Percentiles rank a stretch among this genome's conserved stretches.
These are phyloP conservation scores for Backusella circina DNA, from an alignment of 192 early-diverging fungal genomes.

Conservation along the genomic window DNA sequence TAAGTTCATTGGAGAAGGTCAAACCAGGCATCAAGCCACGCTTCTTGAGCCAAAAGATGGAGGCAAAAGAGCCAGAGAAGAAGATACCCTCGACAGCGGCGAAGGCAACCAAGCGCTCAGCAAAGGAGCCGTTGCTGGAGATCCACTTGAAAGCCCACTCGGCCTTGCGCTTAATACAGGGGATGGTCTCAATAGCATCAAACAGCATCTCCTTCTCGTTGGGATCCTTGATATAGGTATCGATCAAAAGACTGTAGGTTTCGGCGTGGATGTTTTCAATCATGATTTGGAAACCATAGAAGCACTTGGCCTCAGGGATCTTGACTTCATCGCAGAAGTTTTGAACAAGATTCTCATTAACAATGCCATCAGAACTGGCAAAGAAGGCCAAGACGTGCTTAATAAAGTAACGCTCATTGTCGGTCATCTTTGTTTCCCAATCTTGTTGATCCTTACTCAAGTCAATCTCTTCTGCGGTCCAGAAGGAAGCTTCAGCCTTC, in stretches of 20 bases:
- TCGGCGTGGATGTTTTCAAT: slow-evolving; percentile 97
- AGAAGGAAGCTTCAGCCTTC: slow-evolving; percentile 96
- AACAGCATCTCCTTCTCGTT: slow-evolving; percentile 81
- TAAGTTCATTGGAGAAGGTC: slow-evolving; percentile 97
- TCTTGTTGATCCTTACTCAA: slow-evolving; percentile 86
- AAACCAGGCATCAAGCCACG: slow-evolving; percentile 96
- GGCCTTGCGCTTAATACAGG: slow-evolving; percentile 94
- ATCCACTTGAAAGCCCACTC: slow-evolving; percentile 98
- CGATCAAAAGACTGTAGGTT: slow-evolving; percentile 93
- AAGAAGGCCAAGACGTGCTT: slow-evolving; percentile 94
- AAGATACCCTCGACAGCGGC: slow-evolving; percentile 98
- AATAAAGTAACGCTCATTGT: slow-evolving; percentile 89
- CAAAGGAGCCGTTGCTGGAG: slow-evolving; percentile 75
- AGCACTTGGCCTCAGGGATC: slow-evolving; percentile 91
- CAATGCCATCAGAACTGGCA: slow-evolving; percentile 93
- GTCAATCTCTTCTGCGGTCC: slow-evolving; percentile 96
- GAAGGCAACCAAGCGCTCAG: slow-evolving; percentile 91
- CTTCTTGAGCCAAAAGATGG: slow-evolving; percentile 99
- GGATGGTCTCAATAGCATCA: slow-evolving; percentile 92
- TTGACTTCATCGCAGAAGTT: slow-evolving; percentile 90
- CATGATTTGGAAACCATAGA: slow-evolving; percentile 98
- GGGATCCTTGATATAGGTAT: slow-evolving; percentile 92
- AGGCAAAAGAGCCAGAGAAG: slow-evolving; percentile 95
- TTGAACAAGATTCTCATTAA: slow-evolving; percentile 92
- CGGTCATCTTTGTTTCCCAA: slow-evolving; percentile 83